phyloP scores from a whole-genome alignment of 1,284 basidiomycete genomes.

The Calocybe gambosa region DNA sequence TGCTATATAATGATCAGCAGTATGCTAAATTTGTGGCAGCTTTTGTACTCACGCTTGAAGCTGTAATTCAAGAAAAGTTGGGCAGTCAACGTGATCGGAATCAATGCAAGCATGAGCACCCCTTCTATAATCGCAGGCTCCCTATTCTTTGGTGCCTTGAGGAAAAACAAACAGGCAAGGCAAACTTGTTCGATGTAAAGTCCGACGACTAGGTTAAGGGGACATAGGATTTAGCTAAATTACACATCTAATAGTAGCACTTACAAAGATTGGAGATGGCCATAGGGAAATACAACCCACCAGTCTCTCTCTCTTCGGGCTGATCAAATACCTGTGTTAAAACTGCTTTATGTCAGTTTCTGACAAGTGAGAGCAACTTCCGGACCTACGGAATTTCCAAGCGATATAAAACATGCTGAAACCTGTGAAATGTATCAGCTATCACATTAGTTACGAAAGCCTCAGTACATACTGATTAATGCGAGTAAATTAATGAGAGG shows the following conservation, averaged over 20 bases:
- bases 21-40: too few species aligned
- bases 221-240: not conserved
- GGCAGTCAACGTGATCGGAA: slow-evolving; percentile 46
- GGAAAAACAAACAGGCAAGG: slow-evolving; percentile 62
- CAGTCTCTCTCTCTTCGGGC: slow-evolving; percentile 41
- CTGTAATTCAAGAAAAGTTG: slow-evolving; percentile 36
- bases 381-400: slow-evolving; percentile 53
- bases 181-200: slow-evolving; percentile 66
- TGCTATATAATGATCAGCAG: slow-evolving; percentile 26
- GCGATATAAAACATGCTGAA: slow-evolving; percentile 60
- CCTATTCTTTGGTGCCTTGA: slow-evolving; percentile 35
- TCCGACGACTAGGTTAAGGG: slow-evolving; percentile 44
- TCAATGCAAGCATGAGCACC: slow-evolving; percentile 56
- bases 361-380: slow-evolving; percentile 2
- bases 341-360: slow-evolving; percentile 24
- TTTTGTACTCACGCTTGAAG: slow-evolving; percentile 33
- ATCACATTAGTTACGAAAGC: not conserved
- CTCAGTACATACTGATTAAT: slow-evolving; percentile 32
- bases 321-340: slow-evolving; percentile 57
- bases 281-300: slow-evolving; percentile 66
- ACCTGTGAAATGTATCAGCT: slow-evolving; percentile 25
- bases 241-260: slow-evolving; percentile 12
- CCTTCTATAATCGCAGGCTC: slow-evolving; percentile 45
- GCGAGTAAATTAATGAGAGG: slow-evolving; percentile 72
- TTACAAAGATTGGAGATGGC: slow-evolving; percentile 63